Percentiles rank a stretch among this genome's conserved stretches.
Conservation (phyloP, 805 yeast genomes). For the Wickerhamomyces sydowiorum region DNA sequence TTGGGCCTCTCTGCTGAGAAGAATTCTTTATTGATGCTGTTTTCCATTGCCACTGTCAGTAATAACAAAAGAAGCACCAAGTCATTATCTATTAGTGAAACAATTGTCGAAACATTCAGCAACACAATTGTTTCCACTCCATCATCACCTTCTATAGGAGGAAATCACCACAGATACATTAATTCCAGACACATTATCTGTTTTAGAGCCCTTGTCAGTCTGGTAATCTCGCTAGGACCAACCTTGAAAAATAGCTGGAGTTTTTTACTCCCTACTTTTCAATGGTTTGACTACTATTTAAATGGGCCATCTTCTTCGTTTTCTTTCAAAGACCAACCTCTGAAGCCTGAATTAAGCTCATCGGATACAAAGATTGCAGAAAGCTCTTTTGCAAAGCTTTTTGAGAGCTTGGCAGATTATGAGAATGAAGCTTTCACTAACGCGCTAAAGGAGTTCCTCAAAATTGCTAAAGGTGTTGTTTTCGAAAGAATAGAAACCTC, state of each 20-base stretch:
- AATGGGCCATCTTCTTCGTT: slow-evolving; percentile 47
- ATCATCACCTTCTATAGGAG: slow-evolving; percentile 6
- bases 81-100: slow-evolving; percentile 42
- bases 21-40: slow-evolving; percentile 47
- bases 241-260: slow-evolving; percentile 65
- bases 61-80: slow-evolving; percentile 27
- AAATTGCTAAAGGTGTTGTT: slow-evolving; percentile 30
- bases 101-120: slow-evolving; percentile 40
- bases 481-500: slow-evolving; percentile 7
- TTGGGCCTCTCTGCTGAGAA: slow-evolving; percentile 52
- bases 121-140: slow-evolving; percentile 8
- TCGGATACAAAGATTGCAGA: slow-evolving; percentile 49
- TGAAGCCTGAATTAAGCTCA: slow-evolving; percentile 34
- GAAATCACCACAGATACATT: slow-evolving; percentile 37
- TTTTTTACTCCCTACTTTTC: slow-evolving; percentile 54
- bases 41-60: slow-evolving; percentile 39
- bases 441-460: slow-evolving; percentile 41
- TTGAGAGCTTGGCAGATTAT: slow-evolving; percentile 56
- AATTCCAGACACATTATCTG: slow-evolving; percentile 69
- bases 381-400: slow-evolving; percentile 49
- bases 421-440: slow-evolving; percentile 43
- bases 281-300: slow-evolving; percentile 72
- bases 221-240: slow-evolving; percentile 80
- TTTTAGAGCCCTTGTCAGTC: slow-evolving; percentile 69
- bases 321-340: slow-evolving; percentile 34